phyloP scores from a whole-genome alignment of 192 early-diverging fungal genomes.

The Coemansia sp. region DNA sequence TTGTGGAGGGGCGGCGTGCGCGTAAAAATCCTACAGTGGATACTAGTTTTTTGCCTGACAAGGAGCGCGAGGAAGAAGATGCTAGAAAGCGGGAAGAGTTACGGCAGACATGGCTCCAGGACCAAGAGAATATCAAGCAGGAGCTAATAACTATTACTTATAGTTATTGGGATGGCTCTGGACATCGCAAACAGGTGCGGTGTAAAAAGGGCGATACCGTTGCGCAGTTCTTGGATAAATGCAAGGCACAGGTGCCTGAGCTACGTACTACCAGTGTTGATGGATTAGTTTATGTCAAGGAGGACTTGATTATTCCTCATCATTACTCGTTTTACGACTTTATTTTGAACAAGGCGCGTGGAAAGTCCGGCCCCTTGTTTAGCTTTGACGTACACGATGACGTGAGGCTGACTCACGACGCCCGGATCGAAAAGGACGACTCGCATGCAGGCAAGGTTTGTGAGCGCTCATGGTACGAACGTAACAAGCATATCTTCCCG shows the following conservation, averaged over 20 bases:
- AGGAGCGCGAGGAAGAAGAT: conserved; percentile 83
- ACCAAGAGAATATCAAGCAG: conserved; percentile 84
- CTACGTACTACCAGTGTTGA: conserved; percentile 80
- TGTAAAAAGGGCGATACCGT: conserved; percentile 89
- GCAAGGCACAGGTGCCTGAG: conserved; percentile 81
- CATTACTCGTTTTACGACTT: conserved; percentile 94
- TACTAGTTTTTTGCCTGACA: conserved; percentile 91
- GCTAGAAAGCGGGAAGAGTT: conserved; percentile 71
- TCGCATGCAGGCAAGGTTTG: conserved; percentile 95
- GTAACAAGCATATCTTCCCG: conserved; percentile 96
- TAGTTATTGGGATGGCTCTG: conserved; percentile 96
- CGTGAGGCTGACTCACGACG: conserved; percentile 83
- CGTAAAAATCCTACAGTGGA: conserved; percentile 90
- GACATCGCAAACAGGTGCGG: conserved; percentile 81
- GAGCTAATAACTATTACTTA: conserved; percentile 87
- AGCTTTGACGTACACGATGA: conserved; percentile 95
- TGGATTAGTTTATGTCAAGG: conserved; percentile 90
- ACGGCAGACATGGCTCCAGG: conserved; percentile 77
- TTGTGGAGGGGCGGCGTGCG: conserved; percentile 27
- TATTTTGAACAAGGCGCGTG: conserved; percentile 92
- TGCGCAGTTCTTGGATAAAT: conserved; percentile 82
- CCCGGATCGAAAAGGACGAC: conserved; percentile 86
- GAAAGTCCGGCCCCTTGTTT: conserved; percentile 94
- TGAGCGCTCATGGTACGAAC: conserved; percentile 87
- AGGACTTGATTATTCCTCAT: conserved; percentile 96